These are phyloP conservation scores for Vitis riparia DNA, from an alignment of 164 flowering plant species.

Conservation along the genomic window DNA sequence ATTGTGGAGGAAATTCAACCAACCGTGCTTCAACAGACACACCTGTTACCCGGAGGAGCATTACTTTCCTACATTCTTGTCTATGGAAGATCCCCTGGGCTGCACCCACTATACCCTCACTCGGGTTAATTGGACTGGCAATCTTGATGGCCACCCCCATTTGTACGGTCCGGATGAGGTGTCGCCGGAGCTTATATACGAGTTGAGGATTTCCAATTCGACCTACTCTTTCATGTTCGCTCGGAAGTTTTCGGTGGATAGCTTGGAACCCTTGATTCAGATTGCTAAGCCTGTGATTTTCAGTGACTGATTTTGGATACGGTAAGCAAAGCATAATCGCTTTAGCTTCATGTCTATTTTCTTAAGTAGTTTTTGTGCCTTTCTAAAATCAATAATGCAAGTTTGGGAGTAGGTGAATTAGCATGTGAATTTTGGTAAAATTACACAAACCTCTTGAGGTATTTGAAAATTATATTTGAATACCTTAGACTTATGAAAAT, in stretches of 20 bases:
- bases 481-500: too few relatives aligned
- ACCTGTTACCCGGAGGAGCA: slow-evolving; percentile 93
- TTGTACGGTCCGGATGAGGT: slow-evolving; percentile 52
- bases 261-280: slow-evolving; percentile 57
- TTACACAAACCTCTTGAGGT: too few relatives aligned
- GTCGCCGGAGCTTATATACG: slow-evolving; percentile 47
- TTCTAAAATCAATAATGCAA: too few relatives aligned
- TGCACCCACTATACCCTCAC: slow-evolving; percentile 64
- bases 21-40: slow-evolving; percentile 56
- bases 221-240: slow-evolving; percentile 66
- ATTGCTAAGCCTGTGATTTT: slow-evolving; percentile 67
- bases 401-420: too few relatives aligned
- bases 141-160: slow-evolving; percentile 73
- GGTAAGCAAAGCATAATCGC: too few relatives aligned
- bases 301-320: slow-evolving; percentile 43
- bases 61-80: slow-evolving; percentile 77
- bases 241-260: slow-evolving; percentile 73
- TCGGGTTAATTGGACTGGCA: slow-evolving; percentile 81
- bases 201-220: slow-evolving; percentile 60
- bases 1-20: slow-evolving; percentile 72
- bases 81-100: slow-evolving; percentile 69
- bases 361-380: too few relatives aligned
- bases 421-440: too few relatives aligned
- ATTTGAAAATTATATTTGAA: too few relatives aligned
- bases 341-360: too few relatives aligned